Conservation (phyloP, 2,329 filamentous ascomycete species). For the Cladosporium cucumerinum region DNA sequence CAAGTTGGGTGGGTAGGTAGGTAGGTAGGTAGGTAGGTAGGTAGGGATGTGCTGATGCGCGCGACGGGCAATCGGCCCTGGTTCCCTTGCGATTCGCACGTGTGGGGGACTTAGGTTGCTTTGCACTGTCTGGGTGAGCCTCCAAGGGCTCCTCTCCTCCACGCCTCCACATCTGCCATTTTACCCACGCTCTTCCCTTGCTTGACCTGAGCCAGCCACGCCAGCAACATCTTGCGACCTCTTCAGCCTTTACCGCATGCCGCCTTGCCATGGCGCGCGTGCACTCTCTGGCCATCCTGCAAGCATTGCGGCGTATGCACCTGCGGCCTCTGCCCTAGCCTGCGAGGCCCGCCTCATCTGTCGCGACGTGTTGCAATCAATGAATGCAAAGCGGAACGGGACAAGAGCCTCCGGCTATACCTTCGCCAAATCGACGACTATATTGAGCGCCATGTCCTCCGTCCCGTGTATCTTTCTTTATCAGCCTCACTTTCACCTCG, state of each 20-base stretch:
- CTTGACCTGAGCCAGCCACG: not conserved
- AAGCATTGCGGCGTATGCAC: slow-evolving; percentile 16
- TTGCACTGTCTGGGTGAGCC: not conserved
- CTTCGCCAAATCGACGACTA: slow-evolving; percentile 7
- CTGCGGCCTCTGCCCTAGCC: slow-evolving; percentile 11
- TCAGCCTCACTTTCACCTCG: not conserved
- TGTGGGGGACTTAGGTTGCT: slow-evolving; percentile 1
- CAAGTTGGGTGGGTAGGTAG: too few species aligned
- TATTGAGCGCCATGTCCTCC: slow-evolving; percentile 10
- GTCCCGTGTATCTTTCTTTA: not conserved
- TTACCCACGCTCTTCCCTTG: slow-evolving; percentile 1
- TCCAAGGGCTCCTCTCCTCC: slow-evolving; percentile 8
- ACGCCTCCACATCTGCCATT: not conserved
- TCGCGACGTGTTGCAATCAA: slow-evolving; percentile 12
- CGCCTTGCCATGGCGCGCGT: slow-evolving; percentile 3
- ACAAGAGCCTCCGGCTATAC: slow-evolving; percentile 15
- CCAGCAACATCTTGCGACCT: not conserved
- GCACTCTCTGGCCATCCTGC: not conserved
- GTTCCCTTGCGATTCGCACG: not conserved
- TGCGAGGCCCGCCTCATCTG: slow-evolving; percentile 11
- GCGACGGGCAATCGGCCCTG: not conserved
- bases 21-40: too few species aligned
- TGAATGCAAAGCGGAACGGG: slow-evolving; percentile 16
- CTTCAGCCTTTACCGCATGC: slow-evolving; percentile 9
- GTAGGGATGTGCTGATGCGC: not conserved